Percentiles rank a stretch among this genome's conserved stretches.
Conservation (phyloP, 176 grass and related monocot genomes). For the Phragmites australis region DNA sequence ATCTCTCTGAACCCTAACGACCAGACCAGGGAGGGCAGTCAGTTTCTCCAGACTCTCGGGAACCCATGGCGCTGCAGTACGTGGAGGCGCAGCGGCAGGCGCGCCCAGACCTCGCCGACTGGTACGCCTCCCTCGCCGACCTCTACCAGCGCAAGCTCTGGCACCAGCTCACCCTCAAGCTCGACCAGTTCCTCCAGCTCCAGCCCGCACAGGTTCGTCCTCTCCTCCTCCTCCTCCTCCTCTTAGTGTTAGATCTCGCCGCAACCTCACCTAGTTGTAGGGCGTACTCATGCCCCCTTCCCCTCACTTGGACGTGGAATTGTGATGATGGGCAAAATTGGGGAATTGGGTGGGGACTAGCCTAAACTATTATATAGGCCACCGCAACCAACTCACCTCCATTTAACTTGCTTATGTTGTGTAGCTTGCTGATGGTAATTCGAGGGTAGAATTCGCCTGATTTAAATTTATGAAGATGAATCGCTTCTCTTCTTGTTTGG, state of each 20-base stretch:
- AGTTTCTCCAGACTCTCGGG: too few species aligned
- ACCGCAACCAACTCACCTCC: background rate
- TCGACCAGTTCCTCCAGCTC: constrained; percentile 86
- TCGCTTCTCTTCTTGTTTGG: background rate
- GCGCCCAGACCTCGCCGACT: constrained; percentile 82
- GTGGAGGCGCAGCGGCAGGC: constrained; percentile 70
- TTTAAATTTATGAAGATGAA: too few species aligned
- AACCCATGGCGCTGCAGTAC: constrained; percentile 89
- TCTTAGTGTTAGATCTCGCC: constrained; percentile 34
- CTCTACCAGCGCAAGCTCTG: constrained; percentile 86
- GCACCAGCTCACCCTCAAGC: constrained; percentile 96
- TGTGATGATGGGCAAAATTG: background rate
- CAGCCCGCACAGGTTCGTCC: constrained; percentile 63
- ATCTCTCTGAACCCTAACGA: constrained; percentile 15
- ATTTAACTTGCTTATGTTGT: background rate
- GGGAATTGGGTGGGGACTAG: background rate
- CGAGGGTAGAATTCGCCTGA: background rate
- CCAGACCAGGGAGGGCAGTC: background rate
- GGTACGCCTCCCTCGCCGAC: constrained; percentile 68
- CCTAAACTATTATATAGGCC: background rate
- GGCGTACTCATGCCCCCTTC: background rate
- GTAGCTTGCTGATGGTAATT: background rate
- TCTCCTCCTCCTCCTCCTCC: background rate
- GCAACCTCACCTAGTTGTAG: background rate
- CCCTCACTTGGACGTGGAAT: background rate